A percentile compares a stretch with the other conserved stretches of the same genome.
phyloP scores from a whole-genome alignment of 164 flowering plant genomes.

The Amborella trichopoda region DNA sequence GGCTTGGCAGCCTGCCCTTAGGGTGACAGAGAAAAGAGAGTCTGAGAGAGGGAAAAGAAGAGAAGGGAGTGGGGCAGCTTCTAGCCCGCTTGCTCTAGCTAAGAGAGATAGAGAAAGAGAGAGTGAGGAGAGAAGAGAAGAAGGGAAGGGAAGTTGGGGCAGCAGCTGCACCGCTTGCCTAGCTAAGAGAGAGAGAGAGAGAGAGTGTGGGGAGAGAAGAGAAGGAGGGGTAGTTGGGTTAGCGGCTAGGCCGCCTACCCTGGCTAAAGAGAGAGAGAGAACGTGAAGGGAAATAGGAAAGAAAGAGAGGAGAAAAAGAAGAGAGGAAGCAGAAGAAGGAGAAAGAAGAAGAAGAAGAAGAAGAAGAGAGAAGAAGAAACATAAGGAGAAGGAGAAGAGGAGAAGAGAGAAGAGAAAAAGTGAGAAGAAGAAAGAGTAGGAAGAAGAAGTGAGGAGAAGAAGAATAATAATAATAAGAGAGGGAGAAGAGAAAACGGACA shows the following conservation, averaged over 20 bases:
- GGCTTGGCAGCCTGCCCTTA: not conserved
- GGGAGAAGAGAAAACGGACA: no score
- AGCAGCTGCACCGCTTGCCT: no score
- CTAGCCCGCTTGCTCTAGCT: no score
- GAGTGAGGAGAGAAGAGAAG: not conserved
- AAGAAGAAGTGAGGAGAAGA: no score
- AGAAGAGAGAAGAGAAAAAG: not conserved
- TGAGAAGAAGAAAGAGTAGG: not conserved
- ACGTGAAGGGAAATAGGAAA: not conserved
- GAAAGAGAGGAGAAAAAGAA: no score
- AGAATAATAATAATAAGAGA: no score
- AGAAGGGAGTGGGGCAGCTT: no score
- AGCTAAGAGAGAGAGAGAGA: not conserved
- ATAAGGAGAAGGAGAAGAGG: not conserved
- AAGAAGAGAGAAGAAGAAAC: not conserved
- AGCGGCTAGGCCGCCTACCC: not conserved
- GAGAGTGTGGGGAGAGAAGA: not conserved
- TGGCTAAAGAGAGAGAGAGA: not conserved
- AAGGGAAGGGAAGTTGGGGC: not conserved
- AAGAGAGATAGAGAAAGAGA: no score
- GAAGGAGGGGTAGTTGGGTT: not conserved
- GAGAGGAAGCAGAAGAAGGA: not conserved
- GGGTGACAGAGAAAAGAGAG: not conserved
- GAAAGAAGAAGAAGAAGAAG: not conserved
- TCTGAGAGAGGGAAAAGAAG: not conserved